These are phyloP conservation scores for Parathielavia hyrcaniae DNA, from an alignment of 495 filamentous ascomycete species.

Conservation along the genomic window DNA sequence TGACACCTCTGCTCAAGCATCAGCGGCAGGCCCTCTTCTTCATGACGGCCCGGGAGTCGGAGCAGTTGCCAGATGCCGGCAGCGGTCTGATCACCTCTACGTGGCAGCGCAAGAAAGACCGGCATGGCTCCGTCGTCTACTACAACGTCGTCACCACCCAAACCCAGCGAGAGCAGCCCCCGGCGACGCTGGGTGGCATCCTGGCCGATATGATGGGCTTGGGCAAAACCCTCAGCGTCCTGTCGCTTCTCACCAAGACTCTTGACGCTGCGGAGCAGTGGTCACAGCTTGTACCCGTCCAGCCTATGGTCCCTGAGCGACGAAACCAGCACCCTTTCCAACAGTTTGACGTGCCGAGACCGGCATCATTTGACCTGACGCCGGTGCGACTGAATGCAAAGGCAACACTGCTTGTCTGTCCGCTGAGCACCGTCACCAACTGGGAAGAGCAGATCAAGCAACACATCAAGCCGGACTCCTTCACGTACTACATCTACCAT, in stretches of 20 bases:
- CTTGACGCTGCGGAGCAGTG: slow-evolving; percentile 55
- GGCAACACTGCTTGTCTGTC: slow-evolving; percentile 83
- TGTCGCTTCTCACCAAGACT: slow-evolving; percentile 65
- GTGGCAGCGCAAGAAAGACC: slow-evolving; percentile 54
- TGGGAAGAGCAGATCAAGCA: slow-evolving; percentile 86
- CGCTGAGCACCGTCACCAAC: slow-evolving; percentile 81
- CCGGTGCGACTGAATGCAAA: slow-evolving; percentile 60
- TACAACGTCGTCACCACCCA: slow-evolving; percentile 79
- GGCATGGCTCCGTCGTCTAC: slow-evolving; percentile 55
- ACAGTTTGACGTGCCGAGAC: slow-evolving; percentile 34
- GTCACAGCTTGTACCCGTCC: slow-evolving; percentile 38
- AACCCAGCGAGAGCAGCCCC: slow-evolving; percentile 55
- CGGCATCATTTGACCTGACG: slow-evolving; percentile 34
- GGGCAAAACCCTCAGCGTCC: slow-evolving; percentile 85
- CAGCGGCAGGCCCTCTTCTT: slow-evolving; percentile 90
- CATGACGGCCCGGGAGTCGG: slow-evolving; percentile 73
- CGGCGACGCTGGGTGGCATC: slow-evolving; percentile 74
- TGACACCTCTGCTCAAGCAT: slow-evolving; percentile 70
- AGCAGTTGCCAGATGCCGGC: slow-evolving; percentile 26
- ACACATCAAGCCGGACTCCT: slow-evolving; percentile 57
- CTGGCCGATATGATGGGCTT: slow-evolving; percentile 98
- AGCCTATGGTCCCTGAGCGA: slow-evolving; percentile 36
- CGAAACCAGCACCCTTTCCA: slow-evolving; percentile 31
- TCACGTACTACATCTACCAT: slow-evolving; percentile 77
- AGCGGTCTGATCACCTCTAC: slow-evolving; percentile 60